phyloP scores from a whole-genome alignment of 306 rosid genomes.

The Cicer judaicum region DNA sequence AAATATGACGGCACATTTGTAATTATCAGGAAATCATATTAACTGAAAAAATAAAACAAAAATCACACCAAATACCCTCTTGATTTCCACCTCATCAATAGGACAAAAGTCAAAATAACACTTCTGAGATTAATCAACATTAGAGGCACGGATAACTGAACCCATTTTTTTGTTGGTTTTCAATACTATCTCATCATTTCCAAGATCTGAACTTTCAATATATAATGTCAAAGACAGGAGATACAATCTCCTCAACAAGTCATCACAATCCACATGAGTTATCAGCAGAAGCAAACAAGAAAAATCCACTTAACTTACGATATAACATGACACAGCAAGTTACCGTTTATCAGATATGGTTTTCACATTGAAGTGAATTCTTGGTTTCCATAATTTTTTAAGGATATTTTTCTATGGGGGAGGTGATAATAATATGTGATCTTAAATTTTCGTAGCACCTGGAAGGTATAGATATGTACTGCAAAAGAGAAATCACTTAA shows the following conservation, averaged over 20 bases:
- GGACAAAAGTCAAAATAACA: slow-evolving; percentile 11
- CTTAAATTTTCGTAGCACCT: neutral
- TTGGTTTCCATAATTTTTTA: slow-evolving; percentile 2
- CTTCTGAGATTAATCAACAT: slow-evolving; percentile 2
- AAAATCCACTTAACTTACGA: neutral
- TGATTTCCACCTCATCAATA: neutral
- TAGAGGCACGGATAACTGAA: neutral
- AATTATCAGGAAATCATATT: neutral
- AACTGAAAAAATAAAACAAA: neutral
- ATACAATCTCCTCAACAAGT: neutral
- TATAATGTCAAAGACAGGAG: slow-evolving; percentile 1
- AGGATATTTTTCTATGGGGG: slow-evolving; percentile 1
- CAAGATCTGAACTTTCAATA: slow-evolving; percentile 14
- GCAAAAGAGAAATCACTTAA: slow-evolving; percentile 16
- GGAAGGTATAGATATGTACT: slow-evolving; percentile 9
- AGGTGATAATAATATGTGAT: neutral
- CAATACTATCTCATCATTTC: slow-evolving; percentile 13
- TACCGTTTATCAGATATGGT: neutral
- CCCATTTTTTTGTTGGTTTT: neutral
- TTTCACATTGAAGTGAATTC: slow-evolving; percentile 14
- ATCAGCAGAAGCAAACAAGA: slow-evolving; percentile 9
- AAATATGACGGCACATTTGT: neutral
- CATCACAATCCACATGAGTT: slow-evolving; percentile 13
- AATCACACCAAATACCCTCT: neutral
- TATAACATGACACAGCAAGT: neutral